Evolutionary conservation across 2,329 filamentous ascomycete species (phyloP).

Genomic region (Teratosphaeria zuluensis): DNA sequence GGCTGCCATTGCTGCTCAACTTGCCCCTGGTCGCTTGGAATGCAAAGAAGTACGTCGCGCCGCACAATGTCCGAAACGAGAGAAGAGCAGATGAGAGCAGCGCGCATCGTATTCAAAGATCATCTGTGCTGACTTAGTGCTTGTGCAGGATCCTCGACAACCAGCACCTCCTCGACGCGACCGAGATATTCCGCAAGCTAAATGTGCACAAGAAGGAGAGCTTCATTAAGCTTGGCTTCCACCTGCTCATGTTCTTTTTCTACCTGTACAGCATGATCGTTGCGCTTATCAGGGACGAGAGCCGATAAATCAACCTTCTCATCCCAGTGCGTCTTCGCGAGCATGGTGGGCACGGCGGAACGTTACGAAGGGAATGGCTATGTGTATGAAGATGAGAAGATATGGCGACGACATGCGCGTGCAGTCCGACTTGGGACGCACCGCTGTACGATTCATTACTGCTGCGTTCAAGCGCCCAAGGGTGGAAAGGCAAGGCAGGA

Average conservation of each 20-base stretch:
- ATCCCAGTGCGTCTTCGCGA: not conserved
- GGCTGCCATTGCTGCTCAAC: slow-evolving; percentile 86
- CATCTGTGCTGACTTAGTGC: not conserved
- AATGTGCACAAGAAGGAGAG: slow-evolving; percentile 99
- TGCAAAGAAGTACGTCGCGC: slow-evolving; percentile 76
- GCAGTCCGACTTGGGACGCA: not conserved
- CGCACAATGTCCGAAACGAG: not conserved
- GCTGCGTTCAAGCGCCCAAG: not conserved
- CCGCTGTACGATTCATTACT: not conserved
- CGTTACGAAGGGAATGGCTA: not conserved
- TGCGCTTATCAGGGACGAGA: slow-evolving; percentile 88
- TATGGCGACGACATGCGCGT: not conserved
- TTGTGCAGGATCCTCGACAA: slow-evolving; percentile 79
- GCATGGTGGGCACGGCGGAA: not conserved
- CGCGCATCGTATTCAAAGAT: not conserved
- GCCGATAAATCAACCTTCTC: slow-evolving; percentile 3
- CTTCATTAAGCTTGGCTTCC: slow-evolving; percentile 97
- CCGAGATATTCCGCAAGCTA: slow-evolving; percentile 97
- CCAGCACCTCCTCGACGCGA: slow-evolving; percentile 91
- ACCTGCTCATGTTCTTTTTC: slow-evolving; percentile 99
- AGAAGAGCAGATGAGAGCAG: not conserved
- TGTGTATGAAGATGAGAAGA: not conserved
- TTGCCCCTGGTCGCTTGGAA: slow-evolving; percentile 88
- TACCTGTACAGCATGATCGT: slow-evolving; percentile 65
- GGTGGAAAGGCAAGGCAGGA: not conserved